Evolutionary conservation across 2,329 filamentous ascomycete species (phyloP).

Genomic region (Aulographum hederae): DNA sequence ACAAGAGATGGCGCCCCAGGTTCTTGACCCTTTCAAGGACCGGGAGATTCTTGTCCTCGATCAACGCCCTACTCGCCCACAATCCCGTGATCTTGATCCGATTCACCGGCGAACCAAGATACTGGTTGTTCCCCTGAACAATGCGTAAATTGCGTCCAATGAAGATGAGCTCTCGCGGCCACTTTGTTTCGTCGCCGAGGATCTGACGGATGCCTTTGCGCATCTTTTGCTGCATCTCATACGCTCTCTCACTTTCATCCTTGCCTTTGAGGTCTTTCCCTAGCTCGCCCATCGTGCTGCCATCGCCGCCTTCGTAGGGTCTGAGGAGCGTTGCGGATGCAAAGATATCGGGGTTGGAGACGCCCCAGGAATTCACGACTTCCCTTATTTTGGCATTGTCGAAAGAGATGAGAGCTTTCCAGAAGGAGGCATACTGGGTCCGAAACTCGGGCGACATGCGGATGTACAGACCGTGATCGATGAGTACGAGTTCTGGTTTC

Average conservation of each 20-base stretch:
- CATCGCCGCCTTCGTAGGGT: constrained; percentile 75
- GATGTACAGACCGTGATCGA: constrained; percentile 94
- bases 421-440: constrained; percentile 74
- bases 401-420: constrained; percentile 86
- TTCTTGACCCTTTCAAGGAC: constrained; percentile 45
- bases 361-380: constrained; percentile 68
- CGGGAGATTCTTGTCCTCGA: constrained; percentile 50
- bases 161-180: constrained; percentile 81
- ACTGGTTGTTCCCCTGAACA: constrained; percentile 85
- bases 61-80: constrained; percentile 76
- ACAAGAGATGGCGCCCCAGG: constrained; percentile 63
- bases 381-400: constrained; percentile 64
- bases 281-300: constrained; percentile 42
- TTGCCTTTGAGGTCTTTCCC: constrained; percentile 29
- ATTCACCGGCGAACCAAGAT: constrained; percentile 74
- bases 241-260: constrained; percentile 42
- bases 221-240: constrained; percentile 63
- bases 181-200: constrained; percentile 69
- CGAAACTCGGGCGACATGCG: constrained; percentile 72
- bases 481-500: constrained; percentile 77
- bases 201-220: constrained; percentile 59
- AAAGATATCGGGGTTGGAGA: constrained; percentile 78
- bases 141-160: constrained; percentile 85
- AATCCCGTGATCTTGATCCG: constrained; percentile 82
- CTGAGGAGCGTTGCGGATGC: constrained; percentile 77